Base-by-base conservation (phyloP, 768 basidiomycete genomes). In the Boletellus ananiceps region DNA sequence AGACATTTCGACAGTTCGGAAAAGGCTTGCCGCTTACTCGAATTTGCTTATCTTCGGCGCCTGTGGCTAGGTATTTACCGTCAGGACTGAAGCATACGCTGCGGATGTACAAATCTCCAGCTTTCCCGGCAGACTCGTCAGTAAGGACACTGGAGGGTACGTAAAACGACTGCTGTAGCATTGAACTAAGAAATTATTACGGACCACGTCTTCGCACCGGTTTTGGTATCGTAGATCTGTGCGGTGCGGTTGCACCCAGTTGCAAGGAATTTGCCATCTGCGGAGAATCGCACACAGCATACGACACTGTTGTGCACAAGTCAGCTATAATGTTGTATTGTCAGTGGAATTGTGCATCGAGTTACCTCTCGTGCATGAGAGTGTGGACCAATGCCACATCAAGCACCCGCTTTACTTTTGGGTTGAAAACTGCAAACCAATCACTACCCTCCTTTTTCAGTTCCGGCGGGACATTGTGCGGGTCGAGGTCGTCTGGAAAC, bases 211-310 rank as follows among this genome's bases (percentile, higher is more conserved):
- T 90, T 92, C 0, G 62, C 66, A 7, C 94, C 94, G 0, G 88
- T 86, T 70, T 88, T 88, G 23, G 87, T 88, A 64, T 97, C 92
- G 65, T 89, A 97, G 49, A 98, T 93, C 68, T 96, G 93, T 16
- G 93, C 92, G 0, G 92, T 91, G 36, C 91, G 79, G 70, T 98
- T 98, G 71, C 94, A 98, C 12, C 95, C 95, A 4, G 95, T 97
- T 27, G 95, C 95, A 29, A 97, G 80, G 52, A 77, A 84, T 66
- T 89, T 92, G 23, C 94, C 92, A 67, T 98, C 93, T 13, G 91
- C 88, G 44, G 92, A 95, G 71, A 96, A 95, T 51, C 88, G 80
- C 23, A 96, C 93, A 61, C 93, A 96, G 59, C 94, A 90, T 8
- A 88, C 86, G 19, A 88, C 86, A 51, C 86, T 86, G 55, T 50